Conservation (phyloP, 2,329 filamentous ascomycete genomes). For the Fusarium albosuccineum region DNA sequence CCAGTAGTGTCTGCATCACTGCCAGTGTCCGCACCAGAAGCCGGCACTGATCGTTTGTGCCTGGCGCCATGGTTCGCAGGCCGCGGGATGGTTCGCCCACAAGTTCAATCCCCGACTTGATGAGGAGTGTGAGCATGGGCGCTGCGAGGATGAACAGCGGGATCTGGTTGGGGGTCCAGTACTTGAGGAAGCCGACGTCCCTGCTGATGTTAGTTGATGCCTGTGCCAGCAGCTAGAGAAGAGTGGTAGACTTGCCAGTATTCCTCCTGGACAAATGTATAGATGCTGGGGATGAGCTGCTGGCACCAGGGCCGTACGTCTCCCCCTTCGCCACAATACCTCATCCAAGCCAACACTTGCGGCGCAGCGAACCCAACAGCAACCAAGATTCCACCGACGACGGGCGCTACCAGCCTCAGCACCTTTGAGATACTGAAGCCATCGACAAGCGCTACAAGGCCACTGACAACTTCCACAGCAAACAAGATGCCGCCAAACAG, state of each 20-base stretch:
- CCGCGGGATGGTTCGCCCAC: slow-evolving; percentile 42
- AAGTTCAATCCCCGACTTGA: slow-evolving; percentile 68
- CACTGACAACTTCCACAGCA: slow-evolving; percentile 68
- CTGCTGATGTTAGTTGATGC: slow-evolving; percentile 60
- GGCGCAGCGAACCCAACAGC: slow-evolving; percentile 77
- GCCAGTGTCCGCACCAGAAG: slow-evolving; percentile 71
- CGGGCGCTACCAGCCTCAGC: slow-evolving; percentile 68
- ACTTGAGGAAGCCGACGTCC: slow-evolving; percentile 88
- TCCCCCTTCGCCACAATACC: slow-evolving; percentile 69
- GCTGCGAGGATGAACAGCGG: slow-evolving; percentile 88
- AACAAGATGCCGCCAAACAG: slow-evolving; percentile 85
- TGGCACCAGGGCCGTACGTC: slow-evolving; percentile 79
- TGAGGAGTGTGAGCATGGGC: slow-evolving; percentile 77
- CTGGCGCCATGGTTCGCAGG: slow-evolving; percentile 8
- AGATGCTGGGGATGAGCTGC: slow-evolving; percentile 83
- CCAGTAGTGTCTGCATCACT: slow-evolving; percentile 78
- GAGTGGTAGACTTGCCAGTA: slow-evolving; percentile 79
- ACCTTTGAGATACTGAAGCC: slow-evolving; percentile 54
- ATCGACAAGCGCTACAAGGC: slow-evolving; percentile 44
- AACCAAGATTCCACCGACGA: slow-evolving; percentile 76
- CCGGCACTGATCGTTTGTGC: slow-evolving; percentile 30
- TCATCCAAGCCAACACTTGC: slow-evolving; percentile 79
- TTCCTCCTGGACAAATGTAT: slow-evolving; percentile 86
- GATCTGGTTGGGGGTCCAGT: slow-evolving; percentile 89
- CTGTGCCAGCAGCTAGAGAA: slow-evolving; percentile 15